Evolutionary conservation across 2,329 filamentous ascomycete genomes (phyloP).

Genomic region (Calonectria crousiana): DNA sequence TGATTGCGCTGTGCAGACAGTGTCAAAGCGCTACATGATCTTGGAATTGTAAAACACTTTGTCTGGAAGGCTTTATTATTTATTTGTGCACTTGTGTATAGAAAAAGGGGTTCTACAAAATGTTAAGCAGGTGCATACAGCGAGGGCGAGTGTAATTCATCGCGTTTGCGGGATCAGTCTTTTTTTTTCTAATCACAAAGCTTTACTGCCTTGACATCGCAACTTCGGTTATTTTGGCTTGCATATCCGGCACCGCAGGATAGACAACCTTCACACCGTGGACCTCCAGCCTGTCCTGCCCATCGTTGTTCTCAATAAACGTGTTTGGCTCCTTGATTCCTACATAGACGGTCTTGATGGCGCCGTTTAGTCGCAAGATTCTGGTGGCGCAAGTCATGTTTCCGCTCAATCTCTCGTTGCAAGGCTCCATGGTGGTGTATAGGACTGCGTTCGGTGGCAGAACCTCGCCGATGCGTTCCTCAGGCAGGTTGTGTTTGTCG

Average conservation of each 20-base stretch:
- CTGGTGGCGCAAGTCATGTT: slow-evolving; percentile 53
- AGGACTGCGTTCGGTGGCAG: slow-evolving; percentile 54
- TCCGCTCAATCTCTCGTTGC: slow-evolving; percentile 55
- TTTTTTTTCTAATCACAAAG: background rate
- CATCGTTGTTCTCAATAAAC: slow-evolving; percentile 50
- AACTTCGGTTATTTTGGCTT: slow-evolving; percentile 68
- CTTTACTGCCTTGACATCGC: slow-evolving; percentile 71
- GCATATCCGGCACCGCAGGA: slow-evolving; percentile 56
- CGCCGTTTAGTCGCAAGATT: slow-evolving; percentile 48
- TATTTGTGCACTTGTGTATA: background rate
- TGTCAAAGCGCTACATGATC: background rate
- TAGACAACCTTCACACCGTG: slow-evolving; percentile 43
- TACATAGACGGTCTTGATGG: slow-evolving; percentile 53
- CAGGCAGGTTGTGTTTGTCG: slow-evolving; percentile 49
- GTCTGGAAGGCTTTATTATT: background rate
- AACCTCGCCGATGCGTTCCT: slow-evolving; percentile 51
- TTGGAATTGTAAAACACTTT: background rate
- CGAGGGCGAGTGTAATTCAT: background rate
- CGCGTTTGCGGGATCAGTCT: background rate
- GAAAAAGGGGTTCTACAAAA: too few relatives aligned
- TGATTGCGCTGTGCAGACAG: background rate
- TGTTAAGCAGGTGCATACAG: background rate
- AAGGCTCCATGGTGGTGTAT: slow-evolving; percentile 61
- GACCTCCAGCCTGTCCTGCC: slow-evolving; percentile 41
- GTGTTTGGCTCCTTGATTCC: slow-evolving; percentile 54